These are phyloP conservation scores for Ormosia emarginata DNA, from an alignment of 306 rosid genomes.

Conservation along the genomic window DNA sequence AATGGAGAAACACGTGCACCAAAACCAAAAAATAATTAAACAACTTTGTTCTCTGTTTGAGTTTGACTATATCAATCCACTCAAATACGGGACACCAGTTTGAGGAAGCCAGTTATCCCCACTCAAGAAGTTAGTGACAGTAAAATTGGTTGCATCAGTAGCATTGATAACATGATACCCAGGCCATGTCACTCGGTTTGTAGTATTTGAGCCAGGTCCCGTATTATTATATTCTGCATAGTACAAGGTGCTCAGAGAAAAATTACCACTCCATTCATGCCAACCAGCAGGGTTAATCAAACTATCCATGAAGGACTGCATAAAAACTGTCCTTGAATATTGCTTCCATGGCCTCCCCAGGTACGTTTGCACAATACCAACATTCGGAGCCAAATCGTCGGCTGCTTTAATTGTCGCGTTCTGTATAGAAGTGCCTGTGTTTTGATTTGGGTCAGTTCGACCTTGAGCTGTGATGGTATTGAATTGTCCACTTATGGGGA, in stretches of 20 bases:
- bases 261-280: conserved; percentile 64
- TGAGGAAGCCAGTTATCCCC: conserved; percentile 67
- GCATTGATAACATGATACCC: conserved; percentile 65
- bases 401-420: conserved; percentile 31
- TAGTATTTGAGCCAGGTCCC: conserved; percentile 56
- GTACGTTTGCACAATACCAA: conserved; percentile 32
- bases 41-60: neutral
- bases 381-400: conserved; percentile 25
- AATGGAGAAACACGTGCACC: neutral
- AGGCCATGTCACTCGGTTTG: conserved; percentile 55
- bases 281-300: conserved; percentile 59
- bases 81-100: conserved; percentile 59
- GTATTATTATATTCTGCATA: conserved; percentile 64
- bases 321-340: conserved; percentile 57
- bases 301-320: conserved; percentile 56
- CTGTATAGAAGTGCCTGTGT: conserved; percentile 39
- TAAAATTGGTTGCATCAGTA: conserved; percentile 55
- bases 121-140: conserved; percentile 48
- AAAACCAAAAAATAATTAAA: neutral
- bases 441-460: conserved; percentile 47
- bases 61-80: conserved; percentile 17
- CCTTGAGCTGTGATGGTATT: conserved; percentile 53
- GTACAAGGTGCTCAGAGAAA: conserved; percentile 54
- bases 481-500: conserved; percentile 38
- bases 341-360: conserved; percentile 87